phyloP scores from a whole-genome alignment of 1,284 basidiomycete species.

The Somion occarium region DNA sequence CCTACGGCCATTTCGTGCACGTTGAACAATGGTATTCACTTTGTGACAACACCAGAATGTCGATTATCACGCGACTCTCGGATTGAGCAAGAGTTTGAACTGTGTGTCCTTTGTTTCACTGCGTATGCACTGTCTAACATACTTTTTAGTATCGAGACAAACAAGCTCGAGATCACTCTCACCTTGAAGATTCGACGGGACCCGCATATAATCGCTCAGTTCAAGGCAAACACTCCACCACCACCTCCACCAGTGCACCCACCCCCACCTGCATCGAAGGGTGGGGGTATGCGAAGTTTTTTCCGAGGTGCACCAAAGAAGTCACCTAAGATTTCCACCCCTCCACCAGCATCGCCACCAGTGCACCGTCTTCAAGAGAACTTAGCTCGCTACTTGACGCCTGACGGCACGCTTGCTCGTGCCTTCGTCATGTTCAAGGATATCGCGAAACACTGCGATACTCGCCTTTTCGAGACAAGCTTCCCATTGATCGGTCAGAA shows the following conservation, averaged over 20 bases:
- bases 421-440: constrained; percentile 86
- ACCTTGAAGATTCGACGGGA: constrained; percentile 81
- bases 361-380: constrained; percentile 53
- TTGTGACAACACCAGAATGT: constrained; percentile 87
- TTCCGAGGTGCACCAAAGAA: constrained; percentile 76
- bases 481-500: constrained; percentile 82
- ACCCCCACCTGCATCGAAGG: constrained; percentile 43
- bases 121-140: not conserved
- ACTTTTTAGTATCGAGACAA: constrained; percentile 68
- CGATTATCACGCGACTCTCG: constrained; percentile 56
- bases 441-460: constrained; percentile 76
- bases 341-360: constrained; percentile 34
- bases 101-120: constrained; percentile 48
- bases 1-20: constrained; percentile 82
- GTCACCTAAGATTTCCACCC: constrained; percentile 26
- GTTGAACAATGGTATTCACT: constrained; percentile 95
- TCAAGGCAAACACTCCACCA: constrained; percentile 57
- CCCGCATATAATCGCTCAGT: constrained; percentile 72
- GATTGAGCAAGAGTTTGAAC: constrained; percentile 92
- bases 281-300: constrained; percentile 71
- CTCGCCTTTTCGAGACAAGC: constrained; percentile 76
- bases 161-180: constrained; percentile 87
- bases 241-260: constrained; percentile 33
- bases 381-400: constrained; percentile 77
- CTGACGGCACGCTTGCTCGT: constrained; percentile 75